Base-by-base conservation (phyloP, 73 alveolate species). In the Paramecium octaurelia region DNA sequence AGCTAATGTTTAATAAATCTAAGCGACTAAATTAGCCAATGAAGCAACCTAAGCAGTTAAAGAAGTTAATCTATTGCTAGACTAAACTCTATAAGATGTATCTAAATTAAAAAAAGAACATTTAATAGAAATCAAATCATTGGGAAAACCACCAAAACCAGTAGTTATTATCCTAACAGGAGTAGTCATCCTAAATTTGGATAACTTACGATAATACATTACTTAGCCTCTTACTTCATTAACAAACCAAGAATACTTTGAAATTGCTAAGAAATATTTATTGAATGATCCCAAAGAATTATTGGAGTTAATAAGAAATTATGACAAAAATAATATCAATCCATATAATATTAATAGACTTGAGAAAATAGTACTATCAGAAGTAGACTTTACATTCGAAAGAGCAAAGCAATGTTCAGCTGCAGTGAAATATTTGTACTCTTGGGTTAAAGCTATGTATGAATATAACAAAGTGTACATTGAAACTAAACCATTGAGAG, bases 391-490 rank as follows among this genome's bases (percentile, higher is more conserved):
- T 24, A 70, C 94, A n/a, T 70, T 71, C 31, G 88, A 73, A 29
- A 89, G 94, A 89, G 94, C 94, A 8, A 40, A 70, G 34, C 31
- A 77, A 70, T 89, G 94, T 34, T 89, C 94, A 12, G 68, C 68
- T 12, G 94, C 94, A 23, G 94, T 89, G 9, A 38, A 89, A 46
- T 71, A 44, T 83, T 71, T 89, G 46, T 89, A 70, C 40, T 71
- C 71, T 16, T 89, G 94, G 94, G 92, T 89, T 6, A 89, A 89
- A 23, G 94, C 94, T 29, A 89, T 89, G 94, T 89, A 89, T 70
- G 94, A 89, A 34, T 89, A 89, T 29, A 89, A 89, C 44, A 89
- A 50, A 73, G 94, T 89, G 9, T 89, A 71, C 35, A 31, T 89
- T 27, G 94, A 89, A 40, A 89, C 94, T 69, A 69, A 89, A 50